These are phyloP conservation scores for Ocimum tenuiflorum DNA, from an alignment of 257 asterid species.

Conservation along the genomic window DNA sequence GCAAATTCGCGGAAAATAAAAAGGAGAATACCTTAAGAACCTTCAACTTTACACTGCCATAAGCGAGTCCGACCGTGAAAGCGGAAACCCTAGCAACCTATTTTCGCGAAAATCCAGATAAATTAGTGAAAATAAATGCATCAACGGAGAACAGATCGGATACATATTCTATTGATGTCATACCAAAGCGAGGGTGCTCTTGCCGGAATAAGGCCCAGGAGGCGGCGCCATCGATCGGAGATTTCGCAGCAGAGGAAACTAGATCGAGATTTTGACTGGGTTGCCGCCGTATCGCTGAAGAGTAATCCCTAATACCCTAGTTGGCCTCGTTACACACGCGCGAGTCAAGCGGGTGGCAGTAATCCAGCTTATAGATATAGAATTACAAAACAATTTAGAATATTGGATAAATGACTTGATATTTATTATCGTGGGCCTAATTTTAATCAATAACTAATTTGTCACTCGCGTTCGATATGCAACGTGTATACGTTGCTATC, in stretches of 20 bases:
- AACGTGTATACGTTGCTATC: too few relatives aligned
- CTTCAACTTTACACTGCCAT: constrained; percentile 45
- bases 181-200: constrained; percentile 53
- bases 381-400: too few relatives aligned
- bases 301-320: constrained; percentile 4
- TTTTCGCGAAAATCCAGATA: constrained; percentile 10
- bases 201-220: constrained; percentile 54
- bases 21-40: constrained; percentile 31
- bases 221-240: constrained; percentile 40
- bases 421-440: too few relatives aligned
- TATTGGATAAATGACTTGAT: too few relatives aligned
- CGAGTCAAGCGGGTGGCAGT: background rate
- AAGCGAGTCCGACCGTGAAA: constrained; percentile 44
- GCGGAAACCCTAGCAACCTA: constrained; percentile 58
- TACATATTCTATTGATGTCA: constrained; percentile 14
- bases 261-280: background rate
- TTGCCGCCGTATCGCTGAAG: too few relatives aligned
- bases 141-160: constrained; percentile 8
- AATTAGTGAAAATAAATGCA: background rate
- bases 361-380: too few relatives aligned
- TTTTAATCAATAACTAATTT: too few relatives aligned
- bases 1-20: background rate
- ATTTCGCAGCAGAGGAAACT: background rate
- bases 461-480: too few relatives aligned
- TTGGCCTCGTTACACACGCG: constrained; percentile 11